Evolutionary conservation across 208 protist species (phyloP).

Genomic region (Leishmania martiniquensis): DNA sequence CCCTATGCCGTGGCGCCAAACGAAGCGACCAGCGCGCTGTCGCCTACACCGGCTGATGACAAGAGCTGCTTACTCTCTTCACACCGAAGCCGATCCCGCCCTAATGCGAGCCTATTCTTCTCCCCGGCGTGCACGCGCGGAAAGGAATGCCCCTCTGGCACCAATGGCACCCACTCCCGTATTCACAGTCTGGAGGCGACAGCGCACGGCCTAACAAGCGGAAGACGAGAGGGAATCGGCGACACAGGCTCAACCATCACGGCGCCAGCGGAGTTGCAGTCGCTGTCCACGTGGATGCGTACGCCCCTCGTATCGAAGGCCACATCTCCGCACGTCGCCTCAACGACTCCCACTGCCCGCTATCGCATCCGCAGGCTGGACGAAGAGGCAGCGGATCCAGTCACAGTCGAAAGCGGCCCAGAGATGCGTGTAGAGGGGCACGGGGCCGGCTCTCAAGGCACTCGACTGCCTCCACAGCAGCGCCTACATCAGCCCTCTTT

Average conservation of each 20-base stretch:
- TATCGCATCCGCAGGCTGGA: background rate
- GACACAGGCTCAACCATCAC: conserved; percentile 2
- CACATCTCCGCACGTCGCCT: background rate
- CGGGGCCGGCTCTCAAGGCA: background rate
- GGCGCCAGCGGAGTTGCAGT: background rate
- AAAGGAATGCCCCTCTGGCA: background rate
- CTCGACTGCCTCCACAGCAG: background rate
- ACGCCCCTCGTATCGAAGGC: background rate
- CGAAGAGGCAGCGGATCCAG: background rate
- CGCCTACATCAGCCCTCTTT: background rate
- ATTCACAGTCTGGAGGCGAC: background rate
- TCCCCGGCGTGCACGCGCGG: background rate
- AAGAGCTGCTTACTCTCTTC: background rate
- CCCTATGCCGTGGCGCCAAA: background rate
- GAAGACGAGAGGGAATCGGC: conserved; percentile 1
- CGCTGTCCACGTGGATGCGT: background rate
- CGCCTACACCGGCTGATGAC: background rate
- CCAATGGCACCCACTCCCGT: background rate
- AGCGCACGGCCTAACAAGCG: conserved; percentile 2
- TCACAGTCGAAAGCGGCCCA: background rate
- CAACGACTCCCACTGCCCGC: background rate
- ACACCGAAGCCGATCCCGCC: background rate
- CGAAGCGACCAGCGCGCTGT: background rate
- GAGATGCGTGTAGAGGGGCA: background rate
- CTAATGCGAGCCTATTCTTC: background rate